Evolutionary conservation across 2,329 filamentous ascomycete genomes (phyloP), one percentile per base, ranked within the genome.

Genomic region (Furcasterigmium furcatum): DNA sequence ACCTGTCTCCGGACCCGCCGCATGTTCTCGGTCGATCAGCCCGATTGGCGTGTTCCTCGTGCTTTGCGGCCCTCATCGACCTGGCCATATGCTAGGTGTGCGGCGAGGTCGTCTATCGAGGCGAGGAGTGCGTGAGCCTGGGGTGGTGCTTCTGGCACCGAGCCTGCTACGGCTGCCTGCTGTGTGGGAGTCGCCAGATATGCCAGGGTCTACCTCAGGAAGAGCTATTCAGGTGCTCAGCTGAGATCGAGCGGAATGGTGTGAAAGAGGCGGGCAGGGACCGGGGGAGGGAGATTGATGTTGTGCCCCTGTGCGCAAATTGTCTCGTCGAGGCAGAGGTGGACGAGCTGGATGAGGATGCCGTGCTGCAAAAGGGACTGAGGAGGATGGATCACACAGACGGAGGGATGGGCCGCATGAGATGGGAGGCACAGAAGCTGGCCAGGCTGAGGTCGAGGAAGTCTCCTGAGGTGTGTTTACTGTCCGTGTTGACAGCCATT

Each of bases 101-200:
- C 51, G 76, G 77, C 18, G 76, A 80, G 57, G 59, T 77, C 36
- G 68, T 82, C 12, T 68, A 70, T 29, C 72, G 77, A 21, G 74
- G 67, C 1, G 71, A 77, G 20, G 77, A 80, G 47, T 76, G 74
- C 50, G 73, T 81, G 34, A 80, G 76, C 51, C 65, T 81, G n/a
- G 77, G 77, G 0, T 81, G 73, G 77, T 80, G 76, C 54, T 82
- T 82, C 55, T 82, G 77, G 79, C 78, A 82, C 54, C 65, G 67
- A 32, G 65, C 60, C 1, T 82, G 76, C 56, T 82, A 79, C 57
- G 76, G 77, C 14, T 82, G 77, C 55, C 55, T 82, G 49, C 60
- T 80, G 32, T 81, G 67, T 46, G 74, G 76, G 16, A 69, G 59
- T 46, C 65, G 61, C 48, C 51, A 61, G 12, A 57, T 73, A 3